A percentile compares a stretch with the other conserved stretches of the same genome.
phyloP scores from a whole-genome alignment of 192 early-diverging fungal genomes.

The Backusella mclennaniae region DNA sequence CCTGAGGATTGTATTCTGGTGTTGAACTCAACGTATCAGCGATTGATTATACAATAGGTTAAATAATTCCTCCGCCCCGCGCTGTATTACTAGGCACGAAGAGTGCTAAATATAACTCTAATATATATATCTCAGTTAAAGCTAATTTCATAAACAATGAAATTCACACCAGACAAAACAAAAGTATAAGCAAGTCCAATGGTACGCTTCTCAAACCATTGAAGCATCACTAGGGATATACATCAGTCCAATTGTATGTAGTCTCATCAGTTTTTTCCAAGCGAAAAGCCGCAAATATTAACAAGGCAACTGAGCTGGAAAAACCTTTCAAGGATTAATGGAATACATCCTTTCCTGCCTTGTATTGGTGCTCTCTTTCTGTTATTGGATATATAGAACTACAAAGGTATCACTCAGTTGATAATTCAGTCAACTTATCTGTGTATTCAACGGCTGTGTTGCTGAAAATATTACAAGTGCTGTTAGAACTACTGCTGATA shows the following conservation, averaged over 20 bases:
- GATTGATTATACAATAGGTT: slow-evolving; percentile 64
- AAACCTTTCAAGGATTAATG: slow-evolving; percentile 53
- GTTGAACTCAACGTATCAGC: slow-evolving; percentile 48
- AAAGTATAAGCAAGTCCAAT: slow-evolving; percentile 58
- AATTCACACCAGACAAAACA: slow-evolving; percentile 24
- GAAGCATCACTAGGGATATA: slow-evolving; percentile 55
- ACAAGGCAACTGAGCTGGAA: slow-evolving; percentile 60
- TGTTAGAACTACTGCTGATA: slow-evolving; percentile 49
- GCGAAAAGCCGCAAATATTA: slow-evolving; percentile 73
- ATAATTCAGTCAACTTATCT: slow-evolving; percentile 42
- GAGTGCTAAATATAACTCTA: slow-evolving; percentile 53
- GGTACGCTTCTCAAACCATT: slow-evolving; percentile 44
- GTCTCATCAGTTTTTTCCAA: slow-evolving; percentile 60
- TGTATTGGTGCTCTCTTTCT: slow-evolving; percentile 47
- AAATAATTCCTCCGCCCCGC: slow-evolving; percentile 73
- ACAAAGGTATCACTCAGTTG: slow-evolving; percentile 52
- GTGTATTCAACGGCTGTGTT: slow-evolving; percentile 56
- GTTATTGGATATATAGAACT: slow-evolving; percentile 14
- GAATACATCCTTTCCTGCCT: slow-evolving; percentile 56
- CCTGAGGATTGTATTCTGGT: slow-evolving; percentile 25
- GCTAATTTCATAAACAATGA: neutral
- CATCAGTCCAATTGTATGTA: slow-evolving; percentile 57
- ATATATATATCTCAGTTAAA: slow-evolving; percentile 19
- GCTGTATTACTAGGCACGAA: slow-evolving; percentile 75
- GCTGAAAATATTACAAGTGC: slow-evolving; percentile 54